Percentiles rank a stretch among this genome's conserved stretches.
These are phyloP conservation scores for Golubevia pallescens DNA, from an alignment of 1,284 basidiomycete genomes.

Conservation along the genomic window DNA sequence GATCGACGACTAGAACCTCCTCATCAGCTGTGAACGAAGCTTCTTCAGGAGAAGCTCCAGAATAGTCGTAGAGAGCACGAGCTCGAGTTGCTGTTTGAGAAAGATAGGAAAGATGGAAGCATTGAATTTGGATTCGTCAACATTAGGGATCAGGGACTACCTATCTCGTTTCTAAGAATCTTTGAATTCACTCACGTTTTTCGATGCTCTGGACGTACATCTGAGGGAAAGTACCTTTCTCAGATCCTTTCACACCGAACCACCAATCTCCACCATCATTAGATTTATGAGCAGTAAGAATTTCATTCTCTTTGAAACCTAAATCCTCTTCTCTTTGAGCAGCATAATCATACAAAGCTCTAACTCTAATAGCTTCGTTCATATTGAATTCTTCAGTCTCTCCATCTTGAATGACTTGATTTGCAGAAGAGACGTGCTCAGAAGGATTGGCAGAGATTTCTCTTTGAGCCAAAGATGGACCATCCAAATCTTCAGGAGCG, in stretches of 20 bases:
- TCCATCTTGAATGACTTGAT: too few relatives aligned
- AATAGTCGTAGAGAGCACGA: slow-evolving; percentile 58
- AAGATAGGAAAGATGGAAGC: neutral
- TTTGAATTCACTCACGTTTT: slow-evolving; percentile 8
- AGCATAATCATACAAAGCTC: slow-evolving; percentile 49
- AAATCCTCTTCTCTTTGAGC: slow-evolving; percentile 51
- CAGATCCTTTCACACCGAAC: slow-evolving; percentile 25
- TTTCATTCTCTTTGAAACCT: slow-evolving; percentile 49
- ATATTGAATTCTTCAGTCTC: too few relatives aligned
- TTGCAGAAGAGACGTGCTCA: too few relatives aligned
- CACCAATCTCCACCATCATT: slow-evolving; percentile 43
- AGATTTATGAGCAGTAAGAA: slow-evolving; percentile 31
- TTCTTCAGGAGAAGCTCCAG: slow-evolving; percentile 49
- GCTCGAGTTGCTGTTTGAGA: slow-evolving; percentile 26
- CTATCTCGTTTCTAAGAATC: neutral
- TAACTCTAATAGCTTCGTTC: slow-evolving; percentile 23
- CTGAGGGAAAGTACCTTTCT: too few relatives aligned
- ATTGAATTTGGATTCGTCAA: slow-evolving; percentile 3
- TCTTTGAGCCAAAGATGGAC: too few relatives aligned
- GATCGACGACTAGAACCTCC: slow-evolving; percentile 48
- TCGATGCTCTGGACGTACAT: slow-evolving; percentile 14
- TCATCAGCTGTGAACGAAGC: slow-evolving; percentile 46
- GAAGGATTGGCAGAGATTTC: too few relatives aligned
- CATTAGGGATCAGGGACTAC: neutral
- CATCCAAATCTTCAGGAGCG: too few relatives aligned